Evolutionary conservation across 1,284 basidiomycete species (phyloP).

Genomic region (Ganoderma lucidum): DNA sequence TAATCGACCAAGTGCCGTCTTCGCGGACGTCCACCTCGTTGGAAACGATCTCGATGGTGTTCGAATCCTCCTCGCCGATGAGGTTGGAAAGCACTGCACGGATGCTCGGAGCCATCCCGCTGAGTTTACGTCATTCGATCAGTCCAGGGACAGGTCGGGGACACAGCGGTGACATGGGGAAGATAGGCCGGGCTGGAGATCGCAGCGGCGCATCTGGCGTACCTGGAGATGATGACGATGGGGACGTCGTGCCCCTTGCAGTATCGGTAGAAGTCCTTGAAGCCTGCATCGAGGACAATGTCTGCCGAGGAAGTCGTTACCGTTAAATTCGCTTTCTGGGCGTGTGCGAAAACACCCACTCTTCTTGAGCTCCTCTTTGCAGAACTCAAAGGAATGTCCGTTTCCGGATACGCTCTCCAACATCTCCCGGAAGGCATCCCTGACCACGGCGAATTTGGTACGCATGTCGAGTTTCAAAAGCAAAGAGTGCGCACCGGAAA

Average conservation of each 20-base stretch:
- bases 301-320: constrained; percentile 50
- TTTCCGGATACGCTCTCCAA: constrained; percentile 74
- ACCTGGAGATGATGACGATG: constrained; percentile 93
- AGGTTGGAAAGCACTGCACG: constrained; percentile 86
- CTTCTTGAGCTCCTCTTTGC: constrained; percentile 71
- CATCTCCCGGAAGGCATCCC: constrained; percentile 86
- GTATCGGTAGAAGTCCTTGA: constrained; percentile 86
- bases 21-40: constrained; percentile 79
- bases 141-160: neutral
- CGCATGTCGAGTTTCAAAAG: neutral
- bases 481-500: constrained; percentile 65
- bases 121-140: constrained; percentile 39
- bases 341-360: constrained; percentile 35
- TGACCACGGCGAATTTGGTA: constrained; percentile 36
- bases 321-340: neutral
- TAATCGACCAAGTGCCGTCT: constrained; percentile 85
- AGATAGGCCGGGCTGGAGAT: neutral
- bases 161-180: neutral
- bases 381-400: constrained; percentile 81
- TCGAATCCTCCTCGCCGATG: constrained; percentile 76
- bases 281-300: constrained; percentile 87
- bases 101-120: constrained; percentile 93
- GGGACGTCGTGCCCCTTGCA: constrained; percentile 83
- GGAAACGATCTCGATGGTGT: constrained; percentile 87
- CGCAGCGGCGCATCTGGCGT: constrained; percentile 30